Percentiles rank a stretch among this genome's conserved stretches.
These are phyloP conservation scores for Fusarium multiceps DNA, from an alignment of 2,329 filamentous ascomycete species.

Conservation along the genomic window DNA sequence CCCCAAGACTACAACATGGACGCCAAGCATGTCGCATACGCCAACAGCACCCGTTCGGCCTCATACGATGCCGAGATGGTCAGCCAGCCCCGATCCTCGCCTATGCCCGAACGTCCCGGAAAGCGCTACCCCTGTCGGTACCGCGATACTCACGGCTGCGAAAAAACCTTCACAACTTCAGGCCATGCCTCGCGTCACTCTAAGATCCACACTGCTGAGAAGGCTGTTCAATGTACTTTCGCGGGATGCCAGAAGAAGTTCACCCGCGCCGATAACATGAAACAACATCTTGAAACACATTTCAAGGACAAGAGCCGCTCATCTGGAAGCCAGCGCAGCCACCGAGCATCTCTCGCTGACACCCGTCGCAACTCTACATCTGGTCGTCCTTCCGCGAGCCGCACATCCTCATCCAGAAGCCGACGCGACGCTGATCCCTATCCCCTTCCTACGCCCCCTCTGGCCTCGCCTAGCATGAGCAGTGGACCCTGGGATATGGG, in stretches of 20 bases:
- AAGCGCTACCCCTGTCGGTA: slow-evolving; percentile 82
- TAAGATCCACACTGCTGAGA: slow-evolving; percentile 86
- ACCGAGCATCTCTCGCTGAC: slow-evolving; percentile 50
- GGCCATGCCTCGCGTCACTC: slow-evolving; percentile 87
- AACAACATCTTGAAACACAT: slow-evolving; percentile 84
- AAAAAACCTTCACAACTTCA: slow-evolving; percentile 85
- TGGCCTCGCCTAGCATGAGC: slow-evolving; percentile 52
- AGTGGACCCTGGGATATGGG: slow-evolving; percentile 61
- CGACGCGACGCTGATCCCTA: slow-evolving; percentile 58
- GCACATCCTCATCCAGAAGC: slow-evolving; percentile 45
- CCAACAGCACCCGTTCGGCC: slow-evolving; percentile 58
- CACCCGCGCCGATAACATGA: slow-evolving; percentile 87
- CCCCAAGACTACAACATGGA: slow-evolving; percentile 51
- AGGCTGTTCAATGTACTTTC: slow-evolving; percentile 76
- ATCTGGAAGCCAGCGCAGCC: slow-evolving; percentile 50
- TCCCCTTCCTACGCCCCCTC: slow-evolving; percentile 49
- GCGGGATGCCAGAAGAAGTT: slow-evolving; percentile 82
- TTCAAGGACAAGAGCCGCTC: slow-evolving; percentile 70
- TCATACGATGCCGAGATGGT: slow-evolving; percentile 63
- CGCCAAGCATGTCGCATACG: slow-evolving; percentile 57
- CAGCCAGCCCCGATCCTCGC: slow-evolving; percentile 54
- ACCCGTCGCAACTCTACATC: slow-evolving; percentile 50
- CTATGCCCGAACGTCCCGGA: slow-evolving; percentile 59
- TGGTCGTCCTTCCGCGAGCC: slow-evolving; percentile 46
- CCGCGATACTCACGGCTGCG: slow-evolving; percentile 76